A percentile compares a stretch with the other conserved stretches of the same genome.
These are phyloP conservation scores for Crithidia acanthocephali DNA, from an alignment of 208 protist species.

Conservation along the genomic window DNA sequence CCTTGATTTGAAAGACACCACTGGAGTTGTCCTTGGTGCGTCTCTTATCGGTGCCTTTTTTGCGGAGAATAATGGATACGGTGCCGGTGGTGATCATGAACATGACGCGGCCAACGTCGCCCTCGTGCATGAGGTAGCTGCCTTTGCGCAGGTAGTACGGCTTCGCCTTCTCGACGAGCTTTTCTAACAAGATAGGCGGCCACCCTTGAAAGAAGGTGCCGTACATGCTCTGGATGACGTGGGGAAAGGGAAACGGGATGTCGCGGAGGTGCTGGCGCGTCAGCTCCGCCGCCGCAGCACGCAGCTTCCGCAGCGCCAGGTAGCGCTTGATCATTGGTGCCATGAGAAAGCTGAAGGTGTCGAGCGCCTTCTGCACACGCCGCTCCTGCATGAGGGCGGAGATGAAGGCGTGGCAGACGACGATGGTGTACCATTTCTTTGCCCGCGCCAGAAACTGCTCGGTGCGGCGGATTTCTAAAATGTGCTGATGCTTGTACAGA, in stretches of 20 bases:
- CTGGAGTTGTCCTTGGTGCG: constrained; percentile 78
- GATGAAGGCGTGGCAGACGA: constrained; percentile 86
- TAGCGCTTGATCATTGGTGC: constrained; percentile 71
- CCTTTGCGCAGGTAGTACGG: constrained; percentile 66
- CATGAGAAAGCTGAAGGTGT: constrained; percentile 73
- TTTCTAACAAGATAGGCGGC: constrained; percentile 70
- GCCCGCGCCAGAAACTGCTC: constrained; percentile 57
- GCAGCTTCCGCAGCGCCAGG: constrained; percentile 41
- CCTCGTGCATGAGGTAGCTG: constrained; percentile 88
- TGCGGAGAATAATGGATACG: constrained; percentile 74
- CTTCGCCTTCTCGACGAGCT: constrained; percentile 62
- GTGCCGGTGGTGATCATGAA: constrained; percentile 84
- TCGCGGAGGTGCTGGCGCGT: constrained; percentile 58
- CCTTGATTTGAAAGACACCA: constrained; percentile 67
- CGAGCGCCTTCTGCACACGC: constrained; percentile 66
- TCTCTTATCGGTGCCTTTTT: constrained; percentile 73
- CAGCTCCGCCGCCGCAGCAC: constrained; percentile 42
- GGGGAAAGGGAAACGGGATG: constrained; percentile 76
- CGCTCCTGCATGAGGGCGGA: constrained; percentile 83
- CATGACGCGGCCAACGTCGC: constrained; percentile 88
- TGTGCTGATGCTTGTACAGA: constrained; percentile 67
- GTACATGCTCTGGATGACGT: constrained; percentile 85
- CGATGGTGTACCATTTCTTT: constrained; percentile 72
- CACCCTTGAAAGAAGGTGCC: constrained; percentile 88
- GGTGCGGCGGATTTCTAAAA: constrained; percentile 56